Conservation (phyloP, 371 early-diverging fungal genomes). For the Rhizopus arrhizus region DNA sequence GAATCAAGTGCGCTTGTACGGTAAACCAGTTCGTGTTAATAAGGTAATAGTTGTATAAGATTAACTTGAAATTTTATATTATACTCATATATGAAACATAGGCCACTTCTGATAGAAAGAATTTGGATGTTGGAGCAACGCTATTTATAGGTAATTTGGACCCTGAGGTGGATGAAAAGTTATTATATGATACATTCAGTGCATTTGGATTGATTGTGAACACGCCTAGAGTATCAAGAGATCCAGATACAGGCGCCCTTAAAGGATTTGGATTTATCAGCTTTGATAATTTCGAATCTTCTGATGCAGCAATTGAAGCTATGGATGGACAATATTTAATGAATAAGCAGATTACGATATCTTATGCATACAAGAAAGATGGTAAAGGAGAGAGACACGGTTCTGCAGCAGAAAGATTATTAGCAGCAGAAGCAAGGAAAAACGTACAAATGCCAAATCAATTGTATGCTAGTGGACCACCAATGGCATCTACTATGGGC, state of each 20-base stretch:
- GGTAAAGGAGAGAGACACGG: constrained; percentile 98
- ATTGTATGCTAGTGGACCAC: constrained; percentile 66
- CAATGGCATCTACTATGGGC: constrained; percentile 26
- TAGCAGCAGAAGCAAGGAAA: constrained; percentile 91
- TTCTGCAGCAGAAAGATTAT: constrained; percentile 93
- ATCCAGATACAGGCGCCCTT: constrained; percentile 83
- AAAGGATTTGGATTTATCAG: constrained; percentile 95
- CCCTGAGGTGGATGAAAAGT: constrained; percentile 91
- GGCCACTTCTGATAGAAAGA: constrained; percentile 88
- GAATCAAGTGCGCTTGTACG: constrained; percentile 94
- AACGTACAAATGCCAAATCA: constrained; percentile 71
- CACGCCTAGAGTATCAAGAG: constrained; percentile 89
- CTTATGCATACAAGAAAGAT: constrained; percentile 97
- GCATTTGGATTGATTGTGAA: constrained; percentile 91
- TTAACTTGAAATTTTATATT: too few relatives aligned
- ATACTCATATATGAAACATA: constrained; percentile 8
- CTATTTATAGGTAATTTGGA: constrained; percentile 96
- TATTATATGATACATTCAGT: constrained; percentile 94
- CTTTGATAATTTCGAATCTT: constrained; percentile 92
- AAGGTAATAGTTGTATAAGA: constrained; percentile 56
- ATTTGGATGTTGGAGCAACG: constrained; percentile 94
- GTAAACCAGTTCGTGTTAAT: constrained; percentile 95
- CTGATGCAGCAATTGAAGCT: constrained; percentile 95
- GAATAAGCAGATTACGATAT: constrained; percentile 90
- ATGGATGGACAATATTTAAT: constrained; percentile 97